Base-by-base conservation (phyloP, 2,329 filamentous ascomycete genomes). In the Colletotrichum ledebouriae region DNA sequence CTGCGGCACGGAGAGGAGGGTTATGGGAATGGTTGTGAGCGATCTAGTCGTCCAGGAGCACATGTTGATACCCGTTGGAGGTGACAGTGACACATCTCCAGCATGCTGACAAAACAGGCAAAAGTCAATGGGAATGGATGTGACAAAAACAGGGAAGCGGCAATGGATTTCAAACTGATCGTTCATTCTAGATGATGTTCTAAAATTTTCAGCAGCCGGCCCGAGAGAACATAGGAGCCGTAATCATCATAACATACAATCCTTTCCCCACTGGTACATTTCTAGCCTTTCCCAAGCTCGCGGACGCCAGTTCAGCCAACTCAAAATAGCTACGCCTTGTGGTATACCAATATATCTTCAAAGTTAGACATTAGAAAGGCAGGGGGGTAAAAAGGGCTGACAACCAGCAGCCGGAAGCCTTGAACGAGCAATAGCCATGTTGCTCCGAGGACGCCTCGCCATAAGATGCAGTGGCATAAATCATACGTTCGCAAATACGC, bases 381-480 rank as follows among this genome's bases (percentile, higher is more conserved):
- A 6, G 4, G 4, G 25, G 25, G 6, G 9, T 7, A 29, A 29
- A 50, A 50, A n/a, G 39, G 59, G 47, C 59, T 53, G 47, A n/a
- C 10, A n/a, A 22, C 65, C 65, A 65, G 65, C 55, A 64, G 65
- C 65, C 22, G 10, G 10, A 61, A 53, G n/a, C 33, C 42, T 11
- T 17, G 25, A 20, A 41, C 25, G 11, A 33, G 41, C 52, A 58
- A 42, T 1, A 12, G 47, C 17, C 22, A 37, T 41, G 33, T 50
- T 49, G 47, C 49, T 56, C 42, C 49, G 42, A 60, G 17, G 65
- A 68, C 65, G 55, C 61, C 61, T 68, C 61, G 55, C 55, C 65
- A 56, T 49, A 53, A 49, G 11, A 65, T 68, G 56, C 49, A 39
- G 33, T 29, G 20, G 34, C 33, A 60, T 56, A 49, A 29, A 29